Conservation (phyloP, 129 eudicot species). For the Chrysanthemum lavandulifolium region DNA sequence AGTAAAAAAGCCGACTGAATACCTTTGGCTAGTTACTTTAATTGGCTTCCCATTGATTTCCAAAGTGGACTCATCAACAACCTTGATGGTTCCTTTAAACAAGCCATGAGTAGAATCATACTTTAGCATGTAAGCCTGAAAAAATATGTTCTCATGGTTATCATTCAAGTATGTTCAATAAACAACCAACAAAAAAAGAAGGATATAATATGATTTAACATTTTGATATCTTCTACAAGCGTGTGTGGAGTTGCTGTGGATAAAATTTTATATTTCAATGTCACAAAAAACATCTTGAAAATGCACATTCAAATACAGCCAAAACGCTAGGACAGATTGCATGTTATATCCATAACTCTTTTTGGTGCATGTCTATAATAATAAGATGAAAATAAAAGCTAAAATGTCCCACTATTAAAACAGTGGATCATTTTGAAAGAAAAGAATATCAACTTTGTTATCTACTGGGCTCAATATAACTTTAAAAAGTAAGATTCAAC, state of each 20-base stretch:
- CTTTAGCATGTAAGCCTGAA: constrained; percentile 96
- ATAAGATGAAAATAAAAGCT: neutral
- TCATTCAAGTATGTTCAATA: neutral
- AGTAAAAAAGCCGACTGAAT: neutral
- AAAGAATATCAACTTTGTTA: neutral
- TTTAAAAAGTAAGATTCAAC: neutral
- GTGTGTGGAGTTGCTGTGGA: too few relatives aligned
- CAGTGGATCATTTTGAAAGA: constrained; percentile 8
- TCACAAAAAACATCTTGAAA: neutral
- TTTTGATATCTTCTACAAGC: too few relatives aligned
- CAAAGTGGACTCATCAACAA: constrained; percentile 75
- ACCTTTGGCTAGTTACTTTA: constrained; percentile 84
- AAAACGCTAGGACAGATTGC: neutral
- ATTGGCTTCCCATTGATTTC: constrained; percentile 93
- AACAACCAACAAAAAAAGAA: neutral
- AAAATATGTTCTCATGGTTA: neutral
- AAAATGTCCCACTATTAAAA: neutral
- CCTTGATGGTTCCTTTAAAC: constrained; percentile 72
- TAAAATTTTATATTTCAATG: too few relatives aligned
- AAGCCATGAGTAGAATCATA: constrained; percentile 97
- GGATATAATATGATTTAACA: too few relatives aligned
- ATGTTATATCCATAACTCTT: neutral
- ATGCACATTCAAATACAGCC: neutral
- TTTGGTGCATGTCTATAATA: neutral
- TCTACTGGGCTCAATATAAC: constrained; percentile 1